These are phyloP conservation scores for Venturia nashicola DNA, from an alignment of 2,329 filamentous ascomycete genomes.

Conservation along the genomic window DNA sequence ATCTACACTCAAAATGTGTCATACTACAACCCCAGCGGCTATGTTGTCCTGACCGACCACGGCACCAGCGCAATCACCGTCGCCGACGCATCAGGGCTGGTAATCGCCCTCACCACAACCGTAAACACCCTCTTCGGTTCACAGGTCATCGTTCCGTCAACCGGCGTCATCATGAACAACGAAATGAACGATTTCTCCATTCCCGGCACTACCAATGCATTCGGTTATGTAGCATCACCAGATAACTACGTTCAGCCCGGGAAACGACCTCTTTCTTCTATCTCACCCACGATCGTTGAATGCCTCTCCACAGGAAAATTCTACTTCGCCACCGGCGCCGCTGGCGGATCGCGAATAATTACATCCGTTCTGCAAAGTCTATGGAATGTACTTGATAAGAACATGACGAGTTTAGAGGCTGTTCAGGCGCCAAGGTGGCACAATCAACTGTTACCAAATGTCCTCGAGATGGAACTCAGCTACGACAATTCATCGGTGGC, in stretches of 20 bases:
- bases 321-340: constrained; percentile 59
- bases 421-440: constrained; percentile 59
- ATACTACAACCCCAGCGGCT: constrained; percentile 57
- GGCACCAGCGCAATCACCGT: constrained; percentile 65
- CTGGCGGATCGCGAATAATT: constrained; percentile 74
- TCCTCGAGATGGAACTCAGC: constrained; percentile 57
- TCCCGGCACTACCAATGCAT: constrained; percentile 63
- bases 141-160: constrained; percentile 64
- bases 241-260: constrained; percentile 70
- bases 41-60: constrained; percentile 56
- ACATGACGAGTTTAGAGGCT: constrained; percentile 47
- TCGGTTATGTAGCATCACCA: constrained; percentile 69
- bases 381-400: constrained; percentile 58
- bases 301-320: constrained; percentile 46
- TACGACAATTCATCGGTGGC: constrained; percentile 50
- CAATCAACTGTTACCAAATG: constrained; percentile 68
- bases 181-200: constrained; percentile 70
- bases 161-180: constrained; percentile 65
- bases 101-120: constrained; percentile 73
- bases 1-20: constrained; percentile 56
- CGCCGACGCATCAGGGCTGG: constrained; percentile 60
- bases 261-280: constrained; percentile 75
- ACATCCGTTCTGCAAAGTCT: constrained; percentile 64
- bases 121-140: constrained; percentile 80
- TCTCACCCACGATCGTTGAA: constrained; percentile 68